A percentile compares a stretch with the other conserved stretches of the same genome.
These are phyloP conservation scores for Aspergillus novoparasiticus DNA, from an alignment of 2,329 filamentous ascomycete genomes.

Conservation along the genomic window DNA sequence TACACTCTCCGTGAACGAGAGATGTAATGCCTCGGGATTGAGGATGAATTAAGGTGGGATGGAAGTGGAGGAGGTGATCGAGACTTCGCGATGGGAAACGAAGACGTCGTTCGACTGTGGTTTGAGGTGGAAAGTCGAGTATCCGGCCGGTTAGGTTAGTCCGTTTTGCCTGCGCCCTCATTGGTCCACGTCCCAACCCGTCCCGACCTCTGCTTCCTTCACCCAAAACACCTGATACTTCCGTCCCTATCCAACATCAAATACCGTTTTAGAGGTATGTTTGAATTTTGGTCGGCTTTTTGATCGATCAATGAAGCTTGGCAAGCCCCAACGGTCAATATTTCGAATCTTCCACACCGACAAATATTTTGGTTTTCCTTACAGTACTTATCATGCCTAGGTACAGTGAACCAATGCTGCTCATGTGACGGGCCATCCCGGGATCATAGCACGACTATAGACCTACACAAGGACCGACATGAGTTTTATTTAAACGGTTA, in stretches of 20 bases:
- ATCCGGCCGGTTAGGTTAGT: conserved; percentile 38
- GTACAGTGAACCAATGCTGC: no score
- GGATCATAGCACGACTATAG: background rate
- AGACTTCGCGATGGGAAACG: conserved; percentile 33
- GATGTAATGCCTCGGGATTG: conserved; percentile 27
- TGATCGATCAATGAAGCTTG: background rate
- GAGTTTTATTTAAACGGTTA: conserved; percentile 6
- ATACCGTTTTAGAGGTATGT: background rate
- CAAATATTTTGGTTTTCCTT: background rate
- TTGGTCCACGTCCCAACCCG: conserved; percentile 32
- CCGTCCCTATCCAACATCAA: conserved; percentile 24
- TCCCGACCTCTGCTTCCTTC: conserved; percentile 16
- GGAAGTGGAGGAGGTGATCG: conserved; percentile 33
- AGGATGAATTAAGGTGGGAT: conserved; percentile 26
- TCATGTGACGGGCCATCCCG: background rate
- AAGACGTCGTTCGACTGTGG: conserved; percentile 39
- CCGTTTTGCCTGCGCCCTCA: conserved; percentile 36
- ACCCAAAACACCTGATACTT: conserved; percentile 11
- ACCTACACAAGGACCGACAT: background rate
- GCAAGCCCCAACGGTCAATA: background rate
- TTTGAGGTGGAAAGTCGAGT: conserved; percentile 45
- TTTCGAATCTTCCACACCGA: background rate
- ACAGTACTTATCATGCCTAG: no score
- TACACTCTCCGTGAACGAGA: conserved; percentile 20
- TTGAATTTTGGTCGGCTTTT: background rate